Percentiles rank a stretch among this genome's conserved stretches.
Conservation (phyloP, 208 protist species). For the Trypanosoma platydactyli region DNA sequence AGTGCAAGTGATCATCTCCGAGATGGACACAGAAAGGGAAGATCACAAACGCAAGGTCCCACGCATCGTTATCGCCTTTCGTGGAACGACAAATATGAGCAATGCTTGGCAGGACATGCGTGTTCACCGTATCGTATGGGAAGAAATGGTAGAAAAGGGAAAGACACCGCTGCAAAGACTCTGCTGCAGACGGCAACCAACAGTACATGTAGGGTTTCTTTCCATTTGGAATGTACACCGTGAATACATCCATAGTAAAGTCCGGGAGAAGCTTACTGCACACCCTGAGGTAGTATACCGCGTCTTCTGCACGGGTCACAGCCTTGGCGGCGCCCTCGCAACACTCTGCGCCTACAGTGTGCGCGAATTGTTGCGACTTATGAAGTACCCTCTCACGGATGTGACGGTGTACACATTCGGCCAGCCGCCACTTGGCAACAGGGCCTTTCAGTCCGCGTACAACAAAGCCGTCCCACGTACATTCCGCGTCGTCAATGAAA, state of each 20-base stretch:
- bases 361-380: slow-evolving; percentile 36
- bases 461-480: slow-evolving; percentile 79
- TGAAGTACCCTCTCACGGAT: slow-evolving; percentile 69
- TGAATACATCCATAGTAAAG: slow-evolving; percentile 45
- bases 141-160: slow-evolving; percentile 60
- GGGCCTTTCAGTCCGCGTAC: slow-evolving; percentile 65
- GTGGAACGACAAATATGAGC: slow-evolving; percentile 78
- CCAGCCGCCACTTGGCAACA: slow-evolving; percentile 85
- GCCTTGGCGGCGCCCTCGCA: slow-evolving; percentile 87
- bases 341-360: slow-evolving; percentile 86
- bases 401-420: slow-evolving; percentile 91
- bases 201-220: slow-evolving; percentile 86
- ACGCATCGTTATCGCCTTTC: slow-evolving; percentile 85
- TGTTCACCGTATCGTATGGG: slow-evolving; percentile 67
- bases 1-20: slow-evolving; percentile 76
- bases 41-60: slow-evolving; percentile 63
- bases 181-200: slow-evolving; percentile 35
- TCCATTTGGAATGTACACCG: slow-evolving; percentile 73
- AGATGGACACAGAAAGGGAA: slow-evolving; percentile 41
- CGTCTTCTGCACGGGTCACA: slow-evolving; percentile 87
- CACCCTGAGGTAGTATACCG: slow-evolving; percentile 60
- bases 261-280: slow-evolving; percentile 40
- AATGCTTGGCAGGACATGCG: slow-evolving; percentile 84
- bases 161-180: neutral
- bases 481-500: slow-evolving; percentile 90